Conservation (phyloP, 192 early-diverging fungal species). For the Coemansia sp. region DNA sequence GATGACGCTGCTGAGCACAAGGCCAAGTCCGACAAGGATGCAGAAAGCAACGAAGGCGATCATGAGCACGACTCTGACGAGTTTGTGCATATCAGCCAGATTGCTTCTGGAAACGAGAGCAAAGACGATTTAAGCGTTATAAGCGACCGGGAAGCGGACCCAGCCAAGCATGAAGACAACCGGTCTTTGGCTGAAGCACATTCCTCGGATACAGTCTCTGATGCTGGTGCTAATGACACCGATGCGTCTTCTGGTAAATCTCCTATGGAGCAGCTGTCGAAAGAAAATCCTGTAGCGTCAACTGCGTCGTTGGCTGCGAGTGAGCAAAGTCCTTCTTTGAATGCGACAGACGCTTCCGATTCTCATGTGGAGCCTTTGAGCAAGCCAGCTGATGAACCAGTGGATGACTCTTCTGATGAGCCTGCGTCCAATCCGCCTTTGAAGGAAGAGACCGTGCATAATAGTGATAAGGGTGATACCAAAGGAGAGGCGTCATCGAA, state of each 20-base stretch:
- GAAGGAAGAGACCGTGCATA: background rate
- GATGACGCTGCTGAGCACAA: no score
- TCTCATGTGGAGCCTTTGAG: background rate
- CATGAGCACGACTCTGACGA: conserved; percentile 40
- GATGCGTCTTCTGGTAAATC: conserved; percentile 1
- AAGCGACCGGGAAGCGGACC: background rate
- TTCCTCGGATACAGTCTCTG: background rate
- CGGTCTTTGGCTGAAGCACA: background rate
- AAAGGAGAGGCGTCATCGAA: background rate
- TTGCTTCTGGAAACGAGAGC: conserved; percentile 16
- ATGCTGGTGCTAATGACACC: background rate
- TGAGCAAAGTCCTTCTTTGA: background rate
- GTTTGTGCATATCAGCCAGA: conserved; percentile 47
- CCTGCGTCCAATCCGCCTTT: background rate
- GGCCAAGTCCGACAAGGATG: background rate
- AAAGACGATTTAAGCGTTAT: conserved; percentile 10
- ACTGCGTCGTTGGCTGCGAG: conserved; percentile 6
- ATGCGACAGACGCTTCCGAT: background rate
- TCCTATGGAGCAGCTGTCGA: conserved; percentile 5
- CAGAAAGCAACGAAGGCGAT: background rate
- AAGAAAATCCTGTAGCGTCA: background rate
- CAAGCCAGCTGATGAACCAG: background rate
- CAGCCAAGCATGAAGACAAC: background rate
- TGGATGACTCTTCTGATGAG: background rate
- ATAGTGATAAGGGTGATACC: background rate